Base-by-base conservation (phyloP, 306 rosid genomes). In the Luffa aegyptiaca region DNA sequence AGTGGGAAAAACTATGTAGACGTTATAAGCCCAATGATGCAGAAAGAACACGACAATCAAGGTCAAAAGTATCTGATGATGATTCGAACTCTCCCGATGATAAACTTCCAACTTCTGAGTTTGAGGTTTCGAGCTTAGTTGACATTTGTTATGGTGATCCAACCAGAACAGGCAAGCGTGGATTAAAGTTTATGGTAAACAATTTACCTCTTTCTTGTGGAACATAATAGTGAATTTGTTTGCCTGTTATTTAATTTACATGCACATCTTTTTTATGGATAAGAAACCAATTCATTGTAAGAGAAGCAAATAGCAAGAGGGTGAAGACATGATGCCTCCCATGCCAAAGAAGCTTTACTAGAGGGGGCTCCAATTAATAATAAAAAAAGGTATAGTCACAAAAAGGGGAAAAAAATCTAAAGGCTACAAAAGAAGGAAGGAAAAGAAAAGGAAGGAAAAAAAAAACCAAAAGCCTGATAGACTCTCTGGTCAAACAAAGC, bases 141-240 rank as follows among this genome's bases (percentile, higher is more conserved):
- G 97, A 88, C 88, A 81, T 94, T 79, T 91, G 97, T 85, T 92
- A 85, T 36, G 91, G 98, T 80, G 97, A 94, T 82, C 98, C 97
- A 80, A 83, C 58, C 80, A 65, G 84, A 64, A 85, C 86, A 46
- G 90, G 95, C 81, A 86, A 84, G 78, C 89, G 77, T 71, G 82
- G 90, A 64, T 78, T 94, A 58, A 65, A 91, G 55, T 92, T 94
- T 80, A 88, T 90, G 98, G 98, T 94, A 92, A 82, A 52, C 18
- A 11, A 14, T 39, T 21, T 56, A 12, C 74, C 26, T 14, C 57
- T 39, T 16, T 56, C 53, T 21, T 37, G 41, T 31, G 21, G 35
- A 46, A 56, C 59, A n/a, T 56, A 35, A 26, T 44, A 12, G 36
- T 44, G 53, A 31, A 31, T 44, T 48, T 74, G 37, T 59, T 21